Conservation (phyloP, 2,329 filamentous ascomycete genomes). For the Fusarium duplospermum region DNA sequence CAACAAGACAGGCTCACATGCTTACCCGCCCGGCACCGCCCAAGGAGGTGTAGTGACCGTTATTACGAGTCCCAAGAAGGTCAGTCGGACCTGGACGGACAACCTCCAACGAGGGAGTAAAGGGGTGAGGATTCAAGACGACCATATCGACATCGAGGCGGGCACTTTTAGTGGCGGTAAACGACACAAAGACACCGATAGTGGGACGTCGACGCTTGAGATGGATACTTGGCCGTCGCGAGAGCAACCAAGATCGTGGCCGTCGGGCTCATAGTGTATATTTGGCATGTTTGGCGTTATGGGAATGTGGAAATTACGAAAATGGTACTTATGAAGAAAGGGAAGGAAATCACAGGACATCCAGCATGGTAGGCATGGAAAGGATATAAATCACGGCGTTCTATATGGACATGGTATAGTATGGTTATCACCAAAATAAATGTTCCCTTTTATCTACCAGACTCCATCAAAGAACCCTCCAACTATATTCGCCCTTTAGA, state of each 20-base stretch:
- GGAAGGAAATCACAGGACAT: conserved; percentile 3
- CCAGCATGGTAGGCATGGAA: not conserved
- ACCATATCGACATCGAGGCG: conserved; percentile 38
- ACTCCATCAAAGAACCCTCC: not conserved
- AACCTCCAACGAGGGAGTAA: conserved; percentile 36
- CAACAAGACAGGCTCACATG: conserved; percentile 34
- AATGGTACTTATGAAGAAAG: not conserved
- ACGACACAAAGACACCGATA: conserved; percentile 33
- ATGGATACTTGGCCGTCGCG: conserved; percentile 38
- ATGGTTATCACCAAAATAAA: not conserved
- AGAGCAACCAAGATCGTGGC: conserved; percentile 37
- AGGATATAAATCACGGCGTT: conserved; percentile 9
- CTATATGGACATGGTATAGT: not conserved
- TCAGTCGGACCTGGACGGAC: conserved; percentile 32
- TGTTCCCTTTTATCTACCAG: not conserved
- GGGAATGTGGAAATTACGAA: not conserved
- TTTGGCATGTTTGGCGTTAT: conserved; percentile 26
- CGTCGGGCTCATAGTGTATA: conserved; percentile 11
- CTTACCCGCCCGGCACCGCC: conserved; percentile 30
- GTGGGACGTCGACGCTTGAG: conserved; percentile 36
- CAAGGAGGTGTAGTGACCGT: conserved; percentile 32
- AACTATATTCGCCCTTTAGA: not conserved
- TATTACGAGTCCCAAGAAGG: conserved; percentile 25
- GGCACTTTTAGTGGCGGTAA: conserved; percentile 18
- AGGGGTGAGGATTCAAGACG: conserved; percentile 40